Conservation (phyloP, 192 early-diverging fungal species). For the Cetraspora pellucida region DNA sequence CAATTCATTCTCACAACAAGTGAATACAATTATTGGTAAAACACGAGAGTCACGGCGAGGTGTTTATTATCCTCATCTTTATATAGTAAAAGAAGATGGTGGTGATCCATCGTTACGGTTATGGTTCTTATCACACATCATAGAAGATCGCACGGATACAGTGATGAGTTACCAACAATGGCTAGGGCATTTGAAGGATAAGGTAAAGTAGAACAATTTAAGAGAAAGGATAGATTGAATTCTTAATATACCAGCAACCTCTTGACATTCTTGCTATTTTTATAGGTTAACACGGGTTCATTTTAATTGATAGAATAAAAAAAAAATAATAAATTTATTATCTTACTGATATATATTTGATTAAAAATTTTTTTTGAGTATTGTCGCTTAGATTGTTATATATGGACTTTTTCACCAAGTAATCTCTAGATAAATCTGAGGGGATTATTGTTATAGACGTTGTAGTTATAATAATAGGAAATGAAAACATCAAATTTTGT, state of each 20-base stretch:
- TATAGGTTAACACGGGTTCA: background rate
- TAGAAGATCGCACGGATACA: slow-evolving; percentile 89
- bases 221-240: background rate
- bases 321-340: background rate
- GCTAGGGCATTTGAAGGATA: slow-evolving; percentile 73
- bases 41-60: slow-evolving; percentile 69
- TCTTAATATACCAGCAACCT: background rate
- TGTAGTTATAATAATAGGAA: too few species aligned
- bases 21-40: slow-evolving; percentile 76
- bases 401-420: too few species aligned
- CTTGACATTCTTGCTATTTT: background rate
- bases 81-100: slow-evolving; percentile 91
- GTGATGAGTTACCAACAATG: slow-evolving; percentile 79
- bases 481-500: too few species aligned
- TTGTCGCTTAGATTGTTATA: too few species aligned
- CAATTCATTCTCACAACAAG: slow-evolving; percentile 70
- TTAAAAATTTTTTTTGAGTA: too few species aligned
- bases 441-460: too few species aligned
- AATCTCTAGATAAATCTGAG: too few species aligned
- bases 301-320: background rate
- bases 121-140: slow-evolving; percentile 83
- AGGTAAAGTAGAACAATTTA: slow-evolving; percentile 41
- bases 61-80: slow-evolving; percentile 72
- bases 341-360: too few species aligned
- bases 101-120: slow-evolving; percentile 80